Conservation (phyloP, 306 rosid species). For the Fragaria vesca region DNA sequence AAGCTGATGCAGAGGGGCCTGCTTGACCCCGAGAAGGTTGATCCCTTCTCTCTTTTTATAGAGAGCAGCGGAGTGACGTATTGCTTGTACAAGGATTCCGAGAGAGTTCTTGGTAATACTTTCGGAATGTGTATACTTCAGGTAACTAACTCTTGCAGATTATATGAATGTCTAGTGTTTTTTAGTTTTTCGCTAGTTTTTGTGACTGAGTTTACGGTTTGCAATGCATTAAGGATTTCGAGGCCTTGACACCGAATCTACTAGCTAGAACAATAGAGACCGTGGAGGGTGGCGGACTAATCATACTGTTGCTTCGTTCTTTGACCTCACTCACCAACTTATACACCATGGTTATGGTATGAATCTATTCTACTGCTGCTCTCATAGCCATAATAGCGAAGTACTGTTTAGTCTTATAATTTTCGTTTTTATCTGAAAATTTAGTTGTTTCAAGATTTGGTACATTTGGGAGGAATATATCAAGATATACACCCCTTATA, state of each 20-base stretch:
- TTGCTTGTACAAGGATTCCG: slow-evolving; percentile 80
- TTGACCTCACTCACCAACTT: slow-evolving; percentile 83
- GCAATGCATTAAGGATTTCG: slow-evolving; percentile 69
- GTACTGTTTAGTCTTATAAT: background rate
- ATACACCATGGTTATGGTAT: slow-evolving; percentile 97
- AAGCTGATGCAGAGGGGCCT: slow-evolving; percentile 72
- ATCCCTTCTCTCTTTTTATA: slow-evolving; percentile 72
- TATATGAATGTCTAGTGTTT: background rate
- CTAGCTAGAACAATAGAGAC: slow-evolving; percentile 96
- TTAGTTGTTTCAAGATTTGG: background rate
- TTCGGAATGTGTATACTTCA: slow-evolving; percentile 96
- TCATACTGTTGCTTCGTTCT: slow-evolving; percentile 74
- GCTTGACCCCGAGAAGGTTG: slow-evolving; percentile 79
- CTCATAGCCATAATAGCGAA: background rate
- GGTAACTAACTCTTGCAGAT: slow-evolving; percentile 36
- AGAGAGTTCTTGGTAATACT: slow-evolving; percentile 85
- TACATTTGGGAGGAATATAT: background rate
- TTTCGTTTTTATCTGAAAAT: background rate
- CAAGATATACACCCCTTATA: background rate
- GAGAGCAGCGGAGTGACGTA: slow-evolving; percentile 70
- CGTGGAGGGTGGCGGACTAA: slow-evolving; percentile 96
- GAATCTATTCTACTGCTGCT: slow-evolving; percentile 21
- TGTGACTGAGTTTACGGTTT: slow-evolving; percentile 16
- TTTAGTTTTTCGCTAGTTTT: background rate
- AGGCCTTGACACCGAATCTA: slow-evolving; percentile 90